phyloP scores from a whole-genome alignment of 768 basidiomycete species.

The Trametes cubensis region DNA sequence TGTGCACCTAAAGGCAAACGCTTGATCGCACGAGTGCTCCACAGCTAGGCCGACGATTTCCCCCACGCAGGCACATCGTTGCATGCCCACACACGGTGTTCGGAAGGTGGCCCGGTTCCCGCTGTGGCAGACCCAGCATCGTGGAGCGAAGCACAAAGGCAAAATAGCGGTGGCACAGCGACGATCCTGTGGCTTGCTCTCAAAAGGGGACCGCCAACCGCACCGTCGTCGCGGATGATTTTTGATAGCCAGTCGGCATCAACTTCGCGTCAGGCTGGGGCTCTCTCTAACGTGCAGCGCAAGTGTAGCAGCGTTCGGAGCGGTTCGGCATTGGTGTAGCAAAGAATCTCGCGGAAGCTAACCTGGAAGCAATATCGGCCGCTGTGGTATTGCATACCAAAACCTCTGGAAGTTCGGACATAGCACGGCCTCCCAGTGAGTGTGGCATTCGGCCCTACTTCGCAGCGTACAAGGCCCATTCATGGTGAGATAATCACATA shows the following conservation, averaged over 20 bases:
- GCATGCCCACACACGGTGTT: background rate
- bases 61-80: background rate
- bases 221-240: background rate
- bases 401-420: no score
- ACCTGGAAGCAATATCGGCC: background rate
- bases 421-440: background rate
- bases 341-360: background rate
- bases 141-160: background rate
- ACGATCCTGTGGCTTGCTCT: slow-evolving; percentile 3
- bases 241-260: background rate
- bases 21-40: slow-evolving; percentile 10
- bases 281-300: background rate
- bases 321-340: background rate
- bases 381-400: background rate
- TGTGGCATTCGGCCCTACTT: slow-evolving; percentile 2
- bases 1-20: slow-evolving; percentile 14
- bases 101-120: slow-evolving; percentile 7
- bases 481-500: background rate
- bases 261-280: background rate
- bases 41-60: slow-evolving; percentile 5
- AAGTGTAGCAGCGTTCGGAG: background rate
- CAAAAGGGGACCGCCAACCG: background rate
- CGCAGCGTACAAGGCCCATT: background rate
- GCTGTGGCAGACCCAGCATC: background rate
- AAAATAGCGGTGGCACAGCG: slow-evolving; percentile 1